Conservation (phyloP, 2,329 filamentous ascomycete genomes). For the Beauveria caledonica region DNA sequence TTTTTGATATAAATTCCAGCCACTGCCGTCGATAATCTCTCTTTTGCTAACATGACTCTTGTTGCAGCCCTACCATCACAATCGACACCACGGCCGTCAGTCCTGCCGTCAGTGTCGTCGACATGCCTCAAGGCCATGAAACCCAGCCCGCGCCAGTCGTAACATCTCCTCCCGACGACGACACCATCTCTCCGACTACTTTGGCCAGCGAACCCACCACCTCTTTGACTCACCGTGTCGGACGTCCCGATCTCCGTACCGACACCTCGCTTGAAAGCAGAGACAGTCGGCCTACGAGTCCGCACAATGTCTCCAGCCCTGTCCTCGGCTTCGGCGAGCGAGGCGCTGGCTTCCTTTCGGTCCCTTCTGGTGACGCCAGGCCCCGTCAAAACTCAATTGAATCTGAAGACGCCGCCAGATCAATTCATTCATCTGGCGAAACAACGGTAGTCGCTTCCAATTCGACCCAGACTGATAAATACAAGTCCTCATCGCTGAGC, state of each 20-base stretch:
- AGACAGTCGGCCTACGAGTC: slow-evolving; percentile 60
- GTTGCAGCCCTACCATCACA: slow-evolving; percentile 42
- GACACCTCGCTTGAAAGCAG: slow-evolving; percentile 57
- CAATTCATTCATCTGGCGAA: slow-evolving; percentile 53
- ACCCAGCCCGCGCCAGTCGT: slow-evolving; percentile 21
- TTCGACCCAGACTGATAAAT: slow-evolving; percentile 35
- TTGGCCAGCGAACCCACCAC: slow-evolving; percentile 22
- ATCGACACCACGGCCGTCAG: slow-evolving; percentile 42
- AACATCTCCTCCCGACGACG: slow-evolving; percentile 31
- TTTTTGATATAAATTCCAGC: background rate
- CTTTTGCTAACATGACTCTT: background rate
- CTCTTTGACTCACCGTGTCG: slow-evolving; percentile 20
- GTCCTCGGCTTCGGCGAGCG: slow-evolving; percentile 38
- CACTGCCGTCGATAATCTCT: background rate
- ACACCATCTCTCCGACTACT: slow-evolving; percentile 32
- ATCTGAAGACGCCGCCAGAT: slow-evolving; percentile 53
- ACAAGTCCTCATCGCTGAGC: slow-evolving; percentile 28
- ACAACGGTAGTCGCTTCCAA: slow-evolving; percentile 46
- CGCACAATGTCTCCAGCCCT: slow-evolving; percentile 61
- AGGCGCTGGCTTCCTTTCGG: slow-evolving; percentile 51
- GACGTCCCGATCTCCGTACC: slow-evolving; percentile 37
- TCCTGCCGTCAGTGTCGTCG: slow-evolving; percentile 19
- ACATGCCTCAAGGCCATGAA: slow-evolving; percentile 22
- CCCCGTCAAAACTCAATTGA: slow-evolving; percentile 64
- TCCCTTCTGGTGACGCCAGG: slow-evolving; percentile 48